Percentiles rank a stretch among this genome's conserved stretches.
These are phyloP conservation scores for Ogataea pilisensis DNA, from an alignment of 805 yeast species.

Conservation along the genomic window DNA sequence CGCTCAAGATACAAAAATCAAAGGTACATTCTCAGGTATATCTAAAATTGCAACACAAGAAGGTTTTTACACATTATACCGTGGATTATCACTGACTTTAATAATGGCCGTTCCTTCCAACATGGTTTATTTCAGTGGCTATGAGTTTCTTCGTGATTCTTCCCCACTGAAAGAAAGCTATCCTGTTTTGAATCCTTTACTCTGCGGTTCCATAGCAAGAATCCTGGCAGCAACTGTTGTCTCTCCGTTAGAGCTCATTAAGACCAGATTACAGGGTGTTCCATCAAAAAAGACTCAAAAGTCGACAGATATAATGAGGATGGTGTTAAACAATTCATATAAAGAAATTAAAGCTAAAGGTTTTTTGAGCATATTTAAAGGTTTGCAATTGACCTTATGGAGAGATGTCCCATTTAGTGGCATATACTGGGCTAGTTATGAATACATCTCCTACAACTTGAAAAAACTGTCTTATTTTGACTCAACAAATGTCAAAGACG, in stretches of 20 bases:
- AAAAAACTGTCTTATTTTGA: constrained; percentile 22
- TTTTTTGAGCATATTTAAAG: constrained; percentile 65
- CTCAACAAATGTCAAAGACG: constrained; percentile 20
- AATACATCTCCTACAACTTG: constrained; percentile 36
- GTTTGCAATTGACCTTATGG: constrained; percentile 86
- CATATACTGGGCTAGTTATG: constrained; percentile 89
- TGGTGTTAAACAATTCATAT: constrained; percentile 30
- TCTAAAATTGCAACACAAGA: constrained; percentile 61
- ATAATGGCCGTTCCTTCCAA: constrained; percentile 91
- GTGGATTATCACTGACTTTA: constrained; percentile 80
- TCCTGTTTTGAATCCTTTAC: constrained; percentile 58
- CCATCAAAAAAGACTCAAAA: constrained; percentile 41
- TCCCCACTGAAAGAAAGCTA: constrained; percentile 45
- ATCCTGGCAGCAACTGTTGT: constrained; percentile 77
- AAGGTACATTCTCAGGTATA: constrained; percentile 76
- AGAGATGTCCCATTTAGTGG: constrained; percentile 97
- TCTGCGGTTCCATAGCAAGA: constrained; percentile 85
- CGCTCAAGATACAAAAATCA: constrained; percentile 39
- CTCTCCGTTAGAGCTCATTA: constrained; percentile 82
- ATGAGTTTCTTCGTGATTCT: constrained; percentile 78
- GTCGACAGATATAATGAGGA: constrained; percentile 45
- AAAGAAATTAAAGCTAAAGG: constrained; percentile 55
- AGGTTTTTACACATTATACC: constrained; percentile 76
- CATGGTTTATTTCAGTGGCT: constrained; percentile 90
- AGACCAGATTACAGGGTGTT: constrained; percentile 88